Conservation (phyloP, 768 basidiomycete species). For the Xerocomellus amylosporus region DNA sequence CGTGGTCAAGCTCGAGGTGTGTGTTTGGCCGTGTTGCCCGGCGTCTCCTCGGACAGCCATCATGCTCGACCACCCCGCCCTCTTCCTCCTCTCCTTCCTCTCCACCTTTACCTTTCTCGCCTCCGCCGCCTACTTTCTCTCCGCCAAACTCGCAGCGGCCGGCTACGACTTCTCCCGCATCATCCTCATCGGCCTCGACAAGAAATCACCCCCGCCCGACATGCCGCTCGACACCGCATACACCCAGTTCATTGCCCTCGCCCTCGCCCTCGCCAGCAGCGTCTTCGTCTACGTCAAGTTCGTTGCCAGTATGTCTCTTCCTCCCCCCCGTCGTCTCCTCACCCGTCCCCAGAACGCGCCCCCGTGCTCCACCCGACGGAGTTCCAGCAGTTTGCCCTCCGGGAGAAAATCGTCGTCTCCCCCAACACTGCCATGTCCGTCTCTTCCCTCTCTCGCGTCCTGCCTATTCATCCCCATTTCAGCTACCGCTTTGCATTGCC, state of each 20-base stretch:
- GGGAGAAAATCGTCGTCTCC: conserved; percentile 79
- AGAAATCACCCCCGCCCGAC: neutral
- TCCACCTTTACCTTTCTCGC: conserved; percentile 48
- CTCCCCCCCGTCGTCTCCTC: neutral
- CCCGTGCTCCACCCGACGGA: conserved; percentile 68
- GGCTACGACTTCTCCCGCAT: conserved; percentile 58
- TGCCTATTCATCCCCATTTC: neutral
- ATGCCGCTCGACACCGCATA: conserved; percentile 22
- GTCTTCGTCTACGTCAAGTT: conserved; percentile 56
- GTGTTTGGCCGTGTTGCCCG: conserved; percentile 6
- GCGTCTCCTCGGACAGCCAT: no score
- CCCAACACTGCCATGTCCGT: conserved; percentile 94
- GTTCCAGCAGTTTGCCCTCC: conserved; percentile 83
- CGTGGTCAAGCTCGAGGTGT: conserved; percentile 18
- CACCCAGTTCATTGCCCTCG: conserved; percentile 50
- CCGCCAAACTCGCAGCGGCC: conserved; percentile 43
- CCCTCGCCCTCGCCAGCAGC: conserved; percentile 47
- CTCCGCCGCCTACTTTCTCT: conserved; percentile 40
- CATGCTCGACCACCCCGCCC: no score
- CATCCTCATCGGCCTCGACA: conserved; percentile 59
- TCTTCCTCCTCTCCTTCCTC: conserved; percentile 54
- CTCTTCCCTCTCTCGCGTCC: neutral
- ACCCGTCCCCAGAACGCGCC: conserved; percentile 49
- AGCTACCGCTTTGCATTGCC: conserved; percentile 94
- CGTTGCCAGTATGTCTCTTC: conserved; percentile 37